A percentile compares a stretch with the other conserved stretches of the same genome.
Evolutionary conservation across 257 asterid species (phyloP).

Genomic region (Leonotis leonurus): DNA sequence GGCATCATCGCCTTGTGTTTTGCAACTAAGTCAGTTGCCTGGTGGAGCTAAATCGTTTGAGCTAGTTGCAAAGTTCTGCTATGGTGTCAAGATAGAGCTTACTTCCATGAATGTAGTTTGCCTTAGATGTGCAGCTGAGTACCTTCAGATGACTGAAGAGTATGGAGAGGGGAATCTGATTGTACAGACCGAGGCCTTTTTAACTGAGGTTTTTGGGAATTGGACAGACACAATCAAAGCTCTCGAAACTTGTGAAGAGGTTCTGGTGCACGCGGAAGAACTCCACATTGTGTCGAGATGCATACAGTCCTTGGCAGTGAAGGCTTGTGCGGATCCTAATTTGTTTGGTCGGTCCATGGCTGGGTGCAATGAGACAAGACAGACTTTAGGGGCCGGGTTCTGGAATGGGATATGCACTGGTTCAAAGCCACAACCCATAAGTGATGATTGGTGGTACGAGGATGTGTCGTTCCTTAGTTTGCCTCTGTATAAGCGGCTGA

Average conservation of each 20-base stretch:
- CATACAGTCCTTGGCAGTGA: constrained; percentile 65
- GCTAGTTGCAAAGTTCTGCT: constrained; percentile 75
- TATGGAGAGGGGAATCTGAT: constrained; percentile 76
- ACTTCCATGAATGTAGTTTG: constrained; percentile 62
- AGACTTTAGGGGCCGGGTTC: constrained; percentile 9
- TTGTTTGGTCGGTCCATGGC: constrained; percentile 50
- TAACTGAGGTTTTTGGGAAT: constrained; percentile 50
- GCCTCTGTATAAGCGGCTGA: constrained; percentile 54
- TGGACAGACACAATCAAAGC: constrained; percentile 85
- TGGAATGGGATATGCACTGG: constrained; percentile 64
- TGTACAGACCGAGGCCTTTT: constrained; percentile 50
- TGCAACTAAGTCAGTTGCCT: constrained; percentile 59
- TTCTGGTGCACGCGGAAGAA: constrained; percentile 60
- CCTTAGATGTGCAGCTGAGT: constrained; percentile 82
- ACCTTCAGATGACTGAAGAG: constrained; percentile 74
- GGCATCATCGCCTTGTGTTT: constrained; percentile 26
- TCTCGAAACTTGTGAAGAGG: constrained; percentile 75
- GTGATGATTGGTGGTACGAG: constrained; percentile 88
- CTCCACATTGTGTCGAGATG: constrained; percentile 67
- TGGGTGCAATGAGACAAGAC: constrained; percentile 23
- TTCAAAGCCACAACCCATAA: constrained; percentile 1
- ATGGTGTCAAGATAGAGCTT: constrained; percentile 68
- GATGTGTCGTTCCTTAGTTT: constrained; percentile 73
- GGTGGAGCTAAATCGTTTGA: constrained; percentile 91
- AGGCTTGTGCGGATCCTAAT: constrained; percentile 67